Conservation (phyloP, 805 yeast genomes). For the Phaffomyces thermotolerans region DNA sequence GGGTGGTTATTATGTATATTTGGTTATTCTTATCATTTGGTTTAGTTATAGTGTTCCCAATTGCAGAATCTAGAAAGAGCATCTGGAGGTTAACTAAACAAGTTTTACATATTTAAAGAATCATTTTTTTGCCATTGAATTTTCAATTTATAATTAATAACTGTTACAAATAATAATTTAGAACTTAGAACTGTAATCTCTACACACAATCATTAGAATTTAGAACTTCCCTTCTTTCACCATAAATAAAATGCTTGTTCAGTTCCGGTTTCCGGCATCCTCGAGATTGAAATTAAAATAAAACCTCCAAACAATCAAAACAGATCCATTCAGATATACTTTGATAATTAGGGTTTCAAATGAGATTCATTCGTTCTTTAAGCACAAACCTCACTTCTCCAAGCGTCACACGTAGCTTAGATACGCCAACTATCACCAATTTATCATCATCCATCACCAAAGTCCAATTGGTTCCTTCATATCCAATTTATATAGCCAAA, state of each 20-base stretch:
- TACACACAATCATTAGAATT: no score
- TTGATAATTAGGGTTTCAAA: no score
- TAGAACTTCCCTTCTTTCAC: no score
- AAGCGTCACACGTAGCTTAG: not conserved
- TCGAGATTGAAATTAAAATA: no score
- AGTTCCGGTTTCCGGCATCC: no score
- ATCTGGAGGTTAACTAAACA: slow-evolving; percentile 5
- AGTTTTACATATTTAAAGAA: not conserved
- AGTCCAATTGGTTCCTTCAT: slow-evolving; percentile 50
- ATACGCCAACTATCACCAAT: not conserved
- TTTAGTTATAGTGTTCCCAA: slow-evolving; percentile 26
- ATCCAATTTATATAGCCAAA: slow-evolving; percentile 42
- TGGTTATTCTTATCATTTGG: slow-evolving; percentile 31
- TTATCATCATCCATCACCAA: slow-evolving; percentile 38
- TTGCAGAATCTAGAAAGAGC: slow-evolving; percentile 22
- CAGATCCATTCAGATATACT: no score
- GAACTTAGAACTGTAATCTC: no score
- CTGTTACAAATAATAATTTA: no score
- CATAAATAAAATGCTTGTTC: no score
- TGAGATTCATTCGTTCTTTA: not conserved
- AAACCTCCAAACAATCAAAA: no score
- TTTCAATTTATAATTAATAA: no score
- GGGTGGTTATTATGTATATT: slow-evolving; percentile 26
- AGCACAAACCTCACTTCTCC: not conserved
- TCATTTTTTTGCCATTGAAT: no score